A percentile compares a stretch with the other conserved stretches of the same genome.
Evolutionary conservation across 768 basidiomycete genomes (phyloP).

Genomic region (Mycena sanguinolenta): DNA sequence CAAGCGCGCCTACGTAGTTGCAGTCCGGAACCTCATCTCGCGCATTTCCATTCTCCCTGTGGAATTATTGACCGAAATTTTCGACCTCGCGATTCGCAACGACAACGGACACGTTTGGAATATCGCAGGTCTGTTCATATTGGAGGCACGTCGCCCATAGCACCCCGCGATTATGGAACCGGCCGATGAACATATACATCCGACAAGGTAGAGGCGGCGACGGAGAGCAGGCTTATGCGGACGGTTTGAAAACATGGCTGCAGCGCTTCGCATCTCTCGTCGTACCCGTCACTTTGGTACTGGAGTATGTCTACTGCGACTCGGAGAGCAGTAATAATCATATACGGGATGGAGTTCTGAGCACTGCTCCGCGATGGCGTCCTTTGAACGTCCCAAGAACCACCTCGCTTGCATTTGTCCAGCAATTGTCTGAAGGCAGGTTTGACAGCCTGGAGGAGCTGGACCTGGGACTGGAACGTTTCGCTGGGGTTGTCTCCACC

Average conservation of each 20-base stretch:
- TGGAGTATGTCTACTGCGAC: no score
- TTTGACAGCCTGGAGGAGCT: no score
- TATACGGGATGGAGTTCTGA: background rate
- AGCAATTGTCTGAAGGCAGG: no score
- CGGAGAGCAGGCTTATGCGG: background rate
- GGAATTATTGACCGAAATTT: constrained; percentile 7
- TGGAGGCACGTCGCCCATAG: constrained; percentile 3
- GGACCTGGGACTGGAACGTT: background rate
- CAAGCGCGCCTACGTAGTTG: background rate
- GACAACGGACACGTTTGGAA: background rate
- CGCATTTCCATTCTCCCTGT: background rate
- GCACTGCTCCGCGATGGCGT: background rate
- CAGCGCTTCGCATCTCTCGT: background rate
- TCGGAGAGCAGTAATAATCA: background rate
- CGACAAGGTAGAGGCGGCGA: background rate
- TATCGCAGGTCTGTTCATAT: background rate
- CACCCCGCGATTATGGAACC: constrained; percentile 6
- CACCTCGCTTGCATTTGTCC: no score
- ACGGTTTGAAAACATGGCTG: constrained; percentile 1
- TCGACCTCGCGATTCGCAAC: constrained; percentile 1
- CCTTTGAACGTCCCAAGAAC: background rate
- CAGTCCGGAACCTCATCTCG: background rate
- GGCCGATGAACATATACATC: background rate
- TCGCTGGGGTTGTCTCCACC: no score
- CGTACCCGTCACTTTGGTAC: background rate